Conservation (phyloP, 2,329 filamentous ascomycete genomes). For the Cytospora piceae region DNA sequence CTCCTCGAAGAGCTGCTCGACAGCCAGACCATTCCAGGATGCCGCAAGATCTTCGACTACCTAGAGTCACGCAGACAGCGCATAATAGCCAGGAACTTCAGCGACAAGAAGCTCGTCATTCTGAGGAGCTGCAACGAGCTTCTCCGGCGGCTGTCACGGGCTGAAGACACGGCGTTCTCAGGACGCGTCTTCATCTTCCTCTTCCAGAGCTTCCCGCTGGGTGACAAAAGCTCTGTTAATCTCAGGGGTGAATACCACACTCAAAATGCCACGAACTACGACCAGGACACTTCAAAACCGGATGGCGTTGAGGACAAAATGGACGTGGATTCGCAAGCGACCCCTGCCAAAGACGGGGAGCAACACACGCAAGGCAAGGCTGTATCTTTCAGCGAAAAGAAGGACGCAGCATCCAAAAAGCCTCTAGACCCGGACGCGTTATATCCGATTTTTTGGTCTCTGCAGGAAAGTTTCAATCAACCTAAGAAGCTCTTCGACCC, state of each 20-base stretch:
- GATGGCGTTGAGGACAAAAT: constrained; percentile 55
- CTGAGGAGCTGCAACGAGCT: constrained; percentile 95
- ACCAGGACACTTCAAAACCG: constrained; percentile 54
- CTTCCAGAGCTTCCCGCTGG: constrained; percentile 95
- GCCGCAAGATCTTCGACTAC: constrained; percentile 90
- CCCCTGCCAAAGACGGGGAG: constrained; percentile 41
- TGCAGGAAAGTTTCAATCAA: constrained; percentile 91
- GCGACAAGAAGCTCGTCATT: constrained; percentile 84
- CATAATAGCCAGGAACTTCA: constrained; percentile 79
- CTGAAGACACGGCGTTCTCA: constrained; percentile 96
- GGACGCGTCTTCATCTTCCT: constrained; percentile 98
- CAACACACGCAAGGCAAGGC: constrained; percentile 45
- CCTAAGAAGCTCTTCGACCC: constrained; percentile 80
- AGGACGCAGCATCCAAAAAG: constrained; percentile 48
- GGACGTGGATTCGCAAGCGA: constrained; percentile 64
- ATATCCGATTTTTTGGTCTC: constrained; percentile 91
- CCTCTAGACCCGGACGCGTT: constrained; percentile 69
- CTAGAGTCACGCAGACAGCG: constrained; percentile 90
- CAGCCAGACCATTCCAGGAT: constrained; percentile 91
- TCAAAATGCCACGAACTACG: constrained; percentile 89
- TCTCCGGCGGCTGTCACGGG: constrained; percentile 87
- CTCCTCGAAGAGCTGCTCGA: constrained; percentile 94
- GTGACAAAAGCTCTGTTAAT: constrained; percentile 97
- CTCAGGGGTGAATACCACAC: constrained; percentile 93
- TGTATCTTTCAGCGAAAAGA: constrained; percentile 50